phyloP scores from a whole-genome alignment of 768 basidiomycete genomes.

The Lentinus brumalis region DNA sequence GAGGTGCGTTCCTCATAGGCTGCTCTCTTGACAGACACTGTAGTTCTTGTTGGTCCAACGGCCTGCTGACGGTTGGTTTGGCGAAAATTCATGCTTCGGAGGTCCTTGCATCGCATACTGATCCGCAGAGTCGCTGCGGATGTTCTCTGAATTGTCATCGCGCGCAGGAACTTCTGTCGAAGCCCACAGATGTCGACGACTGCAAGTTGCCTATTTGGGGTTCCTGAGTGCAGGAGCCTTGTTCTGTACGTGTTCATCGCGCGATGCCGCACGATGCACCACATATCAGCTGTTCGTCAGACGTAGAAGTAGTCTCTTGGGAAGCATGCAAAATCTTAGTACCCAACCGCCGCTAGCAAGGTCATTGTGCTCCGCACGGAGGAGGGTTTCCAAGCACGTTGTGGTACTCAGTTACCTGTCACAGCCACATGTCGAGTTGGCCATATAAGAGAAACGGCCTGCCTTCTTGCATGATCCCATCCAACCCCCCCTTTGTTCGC shows the following conservation, averaged over 20 bases:
- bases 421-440: slow-evolving; percentile 9
- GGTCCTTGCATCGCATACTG: not conserved
- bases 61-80: not conserved
- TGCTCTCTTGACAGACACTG: too few species aligned
- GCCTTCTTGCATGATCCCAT: not conserved
- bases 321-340: not conserved
- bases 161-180: slow-evolving; percentile 4
- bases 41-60: not conserved
- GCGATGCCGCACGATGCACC: not conserved
- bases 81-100: not conserved
- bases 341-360: not conserved
- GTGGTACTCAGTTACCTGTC: not conserved
- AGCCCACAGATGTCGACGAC: slow-evolving; percentile 2
- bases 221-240: not conserved
- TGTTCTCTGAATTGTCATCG: not conserved
- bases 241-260: not conserved
- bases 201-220: slow-evolving; percentile 9
- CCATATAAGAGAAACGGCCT: not conserved
- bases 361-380: slow-evolving; percentile 3
- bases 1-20: too few species aligned
- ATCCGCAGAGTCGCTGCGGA: not conserved
- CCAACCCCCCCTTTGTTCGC: not conserved
- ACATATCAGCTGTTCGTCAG: not conserved
- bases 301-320: not conserved
- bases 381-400: not conserved